These are phyloP conservation scores for Leccinum fuscescens DNA, from an alignment of 1,284 basidiomycete genomes.

Conservation along the genomic window DNA sequence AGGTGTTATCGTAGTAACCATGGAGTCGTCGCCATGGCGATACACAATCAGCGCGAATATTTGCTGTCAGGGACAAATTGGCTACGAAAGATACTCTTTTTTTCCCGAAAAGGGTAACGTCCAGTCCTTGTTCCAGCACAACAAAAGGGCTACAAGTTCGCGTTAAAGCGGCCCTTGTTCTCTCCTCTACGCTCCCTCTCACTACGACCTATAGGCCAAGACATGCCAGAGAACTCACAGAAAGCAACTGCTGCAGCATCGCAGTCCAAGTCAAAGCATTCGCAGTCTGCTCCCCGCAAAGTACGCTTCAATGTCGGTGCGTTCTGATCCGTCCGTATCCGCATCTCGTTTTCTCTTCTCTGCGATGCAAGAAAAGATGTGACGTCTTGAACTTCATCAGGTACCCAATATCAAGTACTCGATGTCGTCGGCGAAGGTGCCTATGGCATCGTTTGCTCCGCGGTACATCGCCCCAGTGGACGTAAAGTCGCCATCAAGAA, in stretches of 20 bases:
- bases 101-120: conserved; percentile 9
- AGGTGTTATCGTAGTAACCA: not conserved
- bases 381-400: conserved; percentile 35
- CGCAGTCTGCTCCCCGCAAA: conserved; percentile 75
- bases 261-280: conserved; percentile 57
- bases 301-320: conserved; percentile 90
- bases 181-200: conserved; percentile 9
- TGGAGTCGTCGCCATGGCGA: not conserved
- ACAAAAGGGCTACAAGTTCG: conserved; percentile 15
- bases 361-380: not conserved
- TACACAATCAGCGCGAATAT: not conserved
- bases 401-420: conserved; percentile 82
- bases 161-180: conserved; percentile 14
- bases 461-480: conserved; percentile 76
- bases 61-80: conserved; percentile 1
- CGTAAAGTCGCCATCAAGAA: conserved; percentile 89
- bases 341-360: not conserved
- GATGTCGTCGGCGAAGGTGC: conserved; percentile 90
- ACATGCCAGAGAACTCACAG: conserved; percentile 28
- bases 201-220: not conserved
- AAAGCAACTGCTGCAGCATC: conserved; percentile 16
- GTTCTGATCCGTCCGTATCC: conserved; percentile 31
- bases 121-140: conserved; percentile 21
- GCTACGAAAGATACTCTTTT: not conserved
- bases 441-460: conserved; percentile 88